These are phyloP conservation scores for Phytophthora pseudosyringae DNA, from an alignment of 352 stramenopile species.

Conservation along the genomic window DNA sequence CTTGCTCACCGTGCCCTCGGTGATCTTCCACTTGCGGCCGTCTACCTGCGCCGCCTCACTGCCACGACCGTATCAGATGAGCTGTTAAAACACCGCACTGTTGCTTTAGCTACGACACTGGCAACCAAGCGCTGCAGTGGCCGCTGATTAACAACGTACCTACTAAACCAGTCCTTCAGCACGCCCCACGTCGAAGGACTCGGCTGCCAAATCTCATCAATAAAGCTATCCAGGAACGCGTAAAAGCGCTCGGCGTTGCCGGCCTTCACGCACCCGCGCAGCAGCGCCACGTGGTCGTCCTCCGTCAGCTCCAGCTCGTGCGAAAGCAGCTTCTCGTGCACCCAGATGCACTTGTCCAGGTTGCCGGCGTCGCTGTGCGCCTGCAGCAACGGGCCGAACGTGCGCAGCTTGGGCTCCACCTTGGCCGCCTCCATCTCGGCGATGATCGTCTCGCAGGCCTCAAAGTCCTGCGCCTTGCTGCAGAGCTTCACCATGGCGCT, in stretches of 20 bases:
- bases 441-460: conserved; percentile 54
- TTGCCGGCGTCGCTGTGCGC: conserved; percentile 61
- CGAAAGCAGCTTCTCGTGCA: conserved; percentile 52
- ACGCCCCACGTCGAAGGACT: conserved; percentile 57
- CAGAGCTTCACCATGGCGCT: conserved; percentile 83
- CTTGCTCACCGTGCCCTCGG: conserved; percentile 56
- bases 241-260: conserved; percentile 60
- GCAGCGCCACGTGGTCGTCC: conserved; percentile 65
- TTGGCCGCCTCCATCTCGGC: conserved; percentile 53
- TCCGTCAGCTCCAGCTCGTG: conserved; percentile 68
- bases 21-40: conserved; percentile 61
- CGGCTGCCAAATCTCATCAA: conserved; percentile 65
- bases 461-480: conserved; percentile 65
- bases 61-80: conserved; percentile 19
- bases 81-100: conserved; percentile 2
- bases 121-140: conserved; percentile 1
- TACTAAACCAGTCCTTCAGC: conserved; percentile 77
- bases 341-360: conserved; percentile 62
- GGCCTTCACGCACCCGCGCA: conserved; percentile 52
- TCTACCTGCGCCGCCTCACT: conserved; percentile 72
- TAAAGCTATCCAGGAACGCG: conserved; percentile 59
- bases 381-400: conserved; percentile 71
- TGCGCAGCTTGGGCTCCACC: conserved; percentile 72
- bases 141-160: conserved; percentile 32
- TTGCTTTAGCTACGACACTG: not conserved